Base-by-base conservation (phyloP, 148 eudicot species). In the Heliamphora exappendiculata region DNA sequence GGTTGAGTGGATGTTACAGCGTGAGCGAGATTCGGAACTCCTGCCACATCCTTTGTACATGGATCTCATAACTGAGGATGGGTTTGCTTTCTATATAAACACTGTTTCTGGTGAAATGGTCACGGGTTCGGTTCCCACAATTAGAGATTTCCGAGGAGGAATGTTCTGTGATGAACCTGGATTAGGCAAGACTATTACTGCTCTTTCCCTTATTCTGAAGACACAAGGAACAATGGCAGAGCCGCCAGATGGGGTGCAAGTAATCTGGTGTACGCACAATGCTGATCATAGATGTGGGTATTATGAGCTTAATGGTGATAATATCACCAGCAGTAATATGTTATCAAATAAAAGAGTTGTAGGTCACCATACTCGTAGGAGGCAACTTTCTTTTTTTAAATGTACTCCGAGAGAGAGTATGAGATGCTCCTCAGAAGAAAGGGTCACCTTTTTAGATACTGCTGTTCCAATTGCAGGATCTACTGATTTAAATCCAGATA, bases 161-260 rank as follows among this genome's bases (percentile, higher is more conserved):
- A 84, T 94, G 93, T 92, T 94, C 74, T 94, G 98, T 75, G 98
- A 94, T 87, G 98, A 94, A 82, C 98, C 98, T 65, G 98, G 98
- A 62, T 88, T 94, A 78, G 98, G 98, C 81, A 94, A 94, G 86
- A 94, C 98, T 60, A 87, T 94, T 44, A 92, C 98, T 13, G 90
- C 98, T 67, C 96, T 94, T 70, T 90, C 98, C 44, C 91, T 94
- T 72, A 89, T 94, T 82, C 75, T 94, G 82, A 94, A 94, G 89
- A 87, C 97, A 45, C 97, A 86, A 81, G 98, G 98, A 83, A 88
- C 94, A 69, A 34, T 89, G 74, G 96, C 97, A 62, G 89, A 85
- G 8, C 89, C 94, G 11, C 97, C 97, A 20, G 89, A 86, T 79
- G 91, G 87, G 42, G 88, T 79, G 60, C 82, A 87, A 67, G 75